phyloP scores from a whole-genome alignment of 2,329 filamentous ascomycete species.

The Botrytis squamosa region DNA sequence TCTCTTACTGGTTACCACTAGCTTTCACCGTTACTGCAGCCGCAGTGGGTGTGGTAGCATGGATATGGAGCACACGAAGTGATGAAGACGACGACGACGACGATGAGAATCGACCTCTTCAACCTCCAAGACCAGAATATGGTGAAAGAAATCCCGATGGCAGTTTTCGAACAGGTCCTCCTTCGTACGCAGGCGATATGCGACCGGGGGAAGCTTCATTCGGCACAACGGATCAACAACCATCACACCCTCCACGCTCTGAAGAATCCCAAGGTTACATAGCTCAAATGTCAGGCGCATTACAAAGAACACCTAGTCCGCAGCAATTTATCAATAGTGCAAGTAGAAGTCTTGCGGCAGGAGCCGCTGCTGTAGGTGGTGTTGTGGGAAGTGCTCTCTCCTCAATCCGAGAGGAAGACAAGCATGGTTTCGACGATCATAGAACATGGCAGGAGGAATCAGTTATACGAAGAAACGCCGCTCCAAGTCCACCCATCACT shows the following conservation, averaged over 20 bases:
- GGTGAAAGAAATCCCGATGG: conserved; percentile 34
- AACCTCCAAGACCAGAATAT: conserved; percentile 46
- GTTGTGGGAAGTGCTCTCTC: conserved; percentile 79
- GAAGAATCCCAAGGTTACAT: conserved; percentile 61
- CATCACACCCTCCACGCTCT: conserved; percentile 37
- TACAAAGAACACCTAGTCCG: conserved; percentile 80
- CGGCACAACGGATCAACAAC: conserved; percentile 41
- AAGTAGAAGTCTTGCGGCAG: conserved; percentile 75
- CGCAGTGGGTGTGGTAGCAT: conserved; percentile 80
- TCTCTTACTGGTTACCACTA: conserved; percentile 87
- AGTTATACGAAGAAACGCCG: conserved; percentile 59
- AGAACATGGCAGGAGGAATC: conserved; percentile 92
- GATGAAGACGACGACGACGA: conserved; percentile 64
- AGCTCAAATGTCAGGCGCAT: conserved; percentile 74
- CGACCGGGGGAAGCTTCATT: conserved; percentile 44
- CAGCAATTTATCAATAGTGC: conserved; percentile 86
- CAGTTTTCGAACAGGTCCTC: conserved; percentile 41
- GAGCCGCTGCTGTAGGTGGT: conserved; percentile 78
- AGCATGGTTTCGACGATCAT: conserved; percentile 77
- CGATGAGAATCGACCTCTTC: conserved; percentile 46
- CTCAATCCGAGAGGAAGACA: conserved; percentile 81
- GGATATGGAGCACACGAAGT: conserved; percentile 88
- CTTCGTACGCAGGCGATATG: conserved; percentile 44
- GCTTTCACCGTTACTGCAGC: conserved; percentile 84
- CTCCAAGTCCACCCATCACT: conserved; percentile 37